A percentile compares a stretch with the other conserved stretches of the same genome.
Conservation (phyloP, 2,329 filamentous ascomycete species). For the Neonectria punicea region DNA sequence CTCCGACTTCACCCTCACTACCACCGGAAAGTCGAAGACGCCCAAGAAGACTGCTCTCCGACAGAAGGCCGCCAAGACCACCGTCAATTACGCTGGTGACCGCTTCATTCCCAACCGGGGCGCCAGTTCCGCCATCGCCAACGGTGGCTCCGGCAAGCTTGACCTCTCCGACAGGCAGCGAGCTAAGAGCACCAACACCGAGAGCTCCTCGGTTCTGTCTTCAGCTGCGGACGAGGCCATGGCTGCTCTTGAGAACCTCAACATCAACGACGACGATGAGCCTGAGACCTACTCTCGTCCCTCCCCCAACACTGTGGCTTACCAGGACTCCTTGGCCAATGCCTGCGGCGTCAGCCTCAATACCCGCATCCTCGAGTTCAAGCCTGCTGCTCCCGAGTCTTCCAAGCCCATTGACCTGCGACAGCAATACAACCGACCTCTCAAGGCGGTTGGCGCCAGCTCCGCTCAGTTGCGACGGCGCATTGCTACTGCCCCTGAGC, state of each 20-base stretch:
- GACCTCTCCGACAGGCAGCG: conserved; percentile 76
- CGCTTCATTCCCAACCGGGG: conserved; percentile 95
- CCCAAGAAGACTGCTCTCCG: conserved; percentile 67
- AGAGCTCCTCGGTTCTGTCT: conserved; percentile 80
- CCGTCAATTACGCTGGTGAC: conserved; percentile 82
- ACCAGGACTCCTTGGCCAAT: conserved; percentile 89
- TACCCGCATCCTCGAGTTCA: conserved; percentile 97
- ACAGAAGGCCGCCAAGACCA: conserved; percentile 78
- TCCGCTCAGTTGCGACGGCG: conserved; percentile 90
- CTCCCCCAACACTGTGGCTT: conserved; percentile 88
- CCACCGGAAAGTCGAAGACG: conserved; percentile 76
- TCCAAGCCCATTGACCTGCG: conserved; percentile 98
- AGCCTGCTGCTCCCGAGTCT: conserved; percentile 97
- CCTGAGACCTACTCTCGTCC: conserved; percentile 77
- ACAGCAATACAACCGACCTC: conserved; percentile 96
- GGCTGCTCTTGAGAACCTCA: conserved; percentile 82
- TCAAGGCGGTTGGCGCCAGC: conserved; percentile 78
- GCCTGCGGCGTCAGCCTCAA: conserved; percentile 94
- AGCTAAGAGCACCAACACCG: conserved; percentile 75
- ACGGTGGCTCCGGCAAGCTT: conserved; percentile 84
- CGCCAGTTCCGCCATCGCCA: conserved; percentile 88
- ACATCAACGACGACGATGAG: conserved; percentile 77
- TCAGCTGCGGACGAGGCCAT: conserved; percentile 83
- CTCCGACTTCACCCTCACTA: conserved; percentile 90
- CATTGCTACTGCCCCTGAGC: conserved; percentile 93